These are phyloP conservation scores for Triadica sebifera DNA, from an alignment of 345 rosid species.

Conservation along the genomic window DNA sequence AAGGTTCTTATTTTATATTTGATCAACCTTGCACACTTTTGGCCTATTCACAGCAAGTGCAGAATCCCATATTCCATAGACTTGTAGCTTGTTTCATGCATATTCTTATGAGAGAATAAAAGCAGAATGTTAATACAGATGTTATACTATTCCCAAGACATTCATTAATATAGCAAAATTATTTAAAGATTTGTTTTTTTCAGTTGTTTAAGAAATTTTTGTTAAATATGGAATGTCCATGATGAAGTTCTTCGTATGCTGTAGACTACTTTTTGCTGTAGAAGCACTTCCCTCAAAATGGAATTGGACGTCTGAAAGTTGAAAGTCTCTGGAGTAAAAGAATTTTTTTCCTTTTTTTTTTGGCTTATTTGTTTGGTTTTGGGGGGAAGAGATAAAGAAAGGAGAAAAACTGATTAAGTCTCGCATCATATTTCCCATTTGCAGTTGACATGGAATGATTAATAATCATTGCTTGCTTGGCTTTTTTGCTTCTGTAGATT, in stretches of 20 bases:
- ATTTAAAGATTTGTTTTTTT: background rate
- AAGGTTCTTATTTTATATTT: background rate
- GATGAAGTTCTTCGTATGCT: background rate
- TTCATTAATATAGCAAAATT: background rate
- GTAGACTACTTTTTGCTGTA: background rate
- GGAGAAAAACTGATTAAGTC: background rate
- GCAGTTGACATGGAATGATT: too few species aligned
- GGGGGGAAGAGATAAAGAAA: background rate
- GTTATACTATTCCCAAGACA: background rate
- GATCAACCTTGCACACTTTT: slow-evolving; percentile 2
- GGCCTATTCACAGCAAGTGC: slow-evolving; percentile 9
- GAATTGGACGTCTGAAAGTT: too few species aligned
- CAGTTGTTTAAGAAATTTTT: background rate
- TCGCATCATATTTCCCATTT: too few species aligned
- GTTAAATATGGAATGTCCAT: background rate
- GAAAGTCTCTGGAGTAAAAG: too few species aligned
- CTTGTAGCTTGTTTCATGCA: slow-evolving; percentile 5
- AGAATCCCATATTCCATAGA: slow-evolving; percentile 7
- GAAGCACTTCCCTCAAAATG: background rate
- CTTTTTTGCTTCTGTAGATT: too few species aligned
- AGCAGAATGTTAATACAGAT: background rate
- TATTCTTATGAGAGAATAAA: slow-evolving; percentile 4
- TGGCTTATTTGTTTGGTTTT: background rate
- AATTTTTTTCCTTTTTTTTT: too few species aligned
- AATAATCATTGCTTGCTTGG: too few species aligned